Base-by-base conservation (phyloP, 371 early-diverging fungal species). In the Saksenaea oblongispora region DNA sequence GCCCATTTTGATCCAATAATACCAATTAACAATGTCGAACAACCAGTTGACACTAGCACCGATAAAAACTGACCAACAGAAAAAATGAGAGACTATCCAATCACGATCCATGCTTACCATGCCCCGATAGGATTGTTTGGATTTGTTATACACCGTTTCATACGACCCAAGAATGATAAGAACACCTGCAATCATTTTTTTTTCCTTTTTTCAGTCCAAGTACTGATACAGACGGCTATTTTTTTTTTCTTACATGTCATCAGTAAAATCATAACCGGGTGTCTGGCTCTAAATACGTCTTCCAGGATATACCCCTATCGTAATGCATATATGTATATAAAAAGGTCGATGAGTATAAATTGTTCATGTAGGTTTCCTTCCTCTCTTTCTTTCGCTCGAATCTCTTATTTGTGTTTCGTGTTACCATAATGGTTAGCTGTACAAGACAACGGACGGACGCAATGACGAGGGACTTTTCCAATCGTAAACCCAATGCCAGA, bases 1-100 rank as follows among this genome's bases (percentile, higher is more conserved):
- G 95, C 89, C 70, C 77, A 85, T 34, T 83, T 73, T 17, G 87
- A 84, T 31, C 91, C 89, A 65, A 90, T 70, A 14, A 88, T 73
- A 34, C 84, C 85, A 27, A 86, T 79, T 56, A 84, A 66, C 27
- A 84, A 55, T 11, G 84, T 82, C 3, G 83, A 78, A 58, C 71
- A 71, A 4, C 67, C 74, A 36, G 85, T 83, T 9, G 84, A 82
- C 34, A 80, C 39, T 9, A 83, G 61, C 5, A 83, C 84, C 3
- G 84, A 69, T 4, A 84, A 63, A 57, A 84, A 83, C 85, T 85
- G 51, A 1, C 24, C 44, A 18, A 47, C n/a, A 35, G 10, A 14
- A 11, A 56, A 54, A 67, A 14, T 64, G 59, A 28, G 44, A 22
- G 14, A 18, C 42, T 10, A 61, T 5, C 24, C 37, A 61, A 34